Evolutionary conservation across 164 flowering plant species (phyloP), one percentile per base, ranked within the genome.

Genomic region (Vitis amurensis): DNA sequence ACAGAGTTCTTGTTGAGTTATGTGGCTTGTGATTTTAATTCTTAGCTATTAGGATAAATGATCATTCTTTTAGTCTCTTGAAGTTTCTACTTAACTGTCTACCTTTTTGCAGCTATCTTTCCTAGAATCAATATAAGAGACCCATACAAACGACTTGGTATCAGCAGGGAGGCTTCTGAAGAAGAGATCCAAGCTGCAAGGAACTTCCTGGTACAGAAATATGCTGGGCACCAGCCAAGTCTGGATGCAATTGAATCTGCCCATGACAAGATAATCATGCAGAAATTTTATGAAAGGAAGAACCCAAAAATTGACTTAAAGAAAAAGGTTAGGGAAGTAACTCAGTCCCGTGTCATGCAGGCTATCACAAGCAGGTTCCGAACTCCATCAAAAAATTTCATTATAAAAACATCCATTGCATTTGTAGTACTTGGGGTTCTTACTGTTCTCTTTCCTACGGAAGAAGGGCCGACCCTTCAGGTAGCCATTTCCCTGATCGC

Each of bases 261-360:
- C 49, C 97, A 96, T 81, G 92, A 93, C 81, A 91, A 91, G 78
- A 93, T 96, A 76, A 91, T 93, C 52, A 96, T 93, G 99, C 97
- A 92, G 77, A 87, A 88, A 79, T 90, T 90, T 61, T 78, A 88
- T 67, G 97, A 93, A 11, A 88, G 98, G 71, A 96, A 77, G 74
- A 89, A 86, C 76, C 98, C 98, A 30, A 91, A 90, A 76, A 83
- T 95, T 65, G 78, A 96, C 72, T 68, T 93, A 44, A 88, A 87
- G 84, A 93, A 93, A 82, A 93, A 88, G 81, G 80, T 91, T 47
- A 85, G 91, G 72, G 97, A 88, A 69, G 83, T 90, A 15, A 84
- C 71, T 11, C 97, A 93, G 77, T 82, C 88, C 13, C 84, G 84
- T 16, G 53, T 84, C 78, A 86, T 89, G 64, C 91, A 83, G 79